A percentile compares a stretch with the other conserved stretches of the same genome.
phyloP scores from a whole-genome alignment of 305 asterid genomes.

The Ruellia speciosa region DNA sequence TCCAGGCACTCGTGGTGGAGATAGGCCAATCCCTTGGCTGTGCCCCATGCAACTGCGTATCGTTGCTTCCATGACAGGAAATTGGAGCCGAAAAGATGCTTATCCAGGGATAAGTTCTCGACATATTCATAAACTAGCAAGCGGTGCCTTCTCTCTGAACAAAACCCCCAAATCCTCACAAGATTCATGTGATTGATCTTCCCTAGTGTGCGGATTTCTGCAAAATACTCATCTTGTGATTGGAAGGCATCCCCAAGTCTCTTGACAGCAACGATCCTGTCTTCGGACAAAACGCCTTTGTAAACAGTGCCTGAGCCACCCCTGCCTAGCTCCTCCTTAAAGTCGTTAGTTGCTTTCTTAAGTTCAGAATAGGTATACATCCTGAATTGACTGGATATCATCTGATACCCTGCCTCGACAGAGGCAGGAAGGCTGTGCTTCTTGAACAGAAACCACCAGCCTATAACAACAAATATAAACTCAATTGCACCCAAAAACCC shows the following conservation, averaged over 20 bases:
- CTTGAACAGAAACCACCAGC: constrained; percentile 57
- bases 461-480: constrained; percentile 29
- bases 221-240: constrained; percentile 51
- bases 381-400: constrained; percentile 54
- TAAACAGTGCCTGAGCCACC: constrained; percentile 61
- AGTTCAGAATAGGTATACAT: constrained; percentile 42
- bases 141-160: constrained; percentile 38
- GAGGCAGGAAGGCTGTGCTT: constrained; percentile 44
- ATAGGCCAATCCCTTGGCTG: constrained; percentile 63
- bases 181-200: constrained; percentile 66
- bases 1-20: constrained; percentile 70
- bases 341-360: constrained; percentile 49
- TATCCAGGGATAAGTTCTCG: constrained; percentile 46
- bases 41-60: constrained; percentile 52
- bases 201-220: constrained; percentile 53
- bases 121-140: constrained; percentile 50
- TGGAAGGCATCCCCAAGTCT: constrained; percentile 43
- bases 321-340: constrained; percentile 52
- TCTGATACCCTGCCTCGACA: constrained; percentile 49
- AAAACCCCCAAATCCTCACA: constrained; percentile 62
- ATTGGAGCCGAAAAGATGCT: constrained; percentile 31
- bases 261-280: constrained; percentile 52
- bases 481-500: constrained; percentile 38
- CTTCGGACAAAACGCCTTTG: constrained; percentile 49
- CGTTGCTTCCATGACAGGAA: constrained; percentile 51